A percentile compares a stretch with the other conserved stretches of the same genome.
phyloP scores from a whole-genome alignment of 306 rosid species.

The Spatholobus suberectus region DNA sequence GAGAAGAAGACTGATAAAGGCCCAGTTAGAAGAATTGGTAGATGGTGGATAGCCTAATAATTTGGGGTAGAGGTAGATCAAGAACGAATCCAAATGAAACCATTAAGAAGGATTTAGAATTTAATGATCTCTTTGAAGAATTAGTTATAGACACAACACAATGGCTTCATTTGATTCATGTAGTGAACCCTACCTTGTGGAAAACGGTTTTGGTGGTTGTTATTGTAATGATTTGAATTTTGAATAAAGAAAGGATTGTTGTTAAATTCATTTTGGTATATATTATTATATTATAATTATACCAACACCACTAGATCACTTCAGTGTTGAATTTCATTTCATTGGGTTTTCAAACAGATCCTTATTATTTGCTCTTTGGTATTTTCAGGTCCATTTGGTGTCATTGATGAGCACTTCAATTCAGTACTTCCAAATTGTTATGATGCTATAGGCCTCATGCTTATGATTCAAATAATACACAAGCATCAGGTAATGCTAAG shows the following conservation, averaged over 20 bases:
- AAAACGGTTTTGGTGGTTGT: not conserved
- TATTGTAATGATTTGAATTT: not conserved
- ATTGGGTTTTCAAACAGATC: slow-evolving; percentile 4
- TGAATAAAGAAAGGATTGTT: slow-evolving; percentile 4
- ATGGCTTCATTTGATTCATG: not conserved
- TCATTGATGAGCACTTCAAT: slow-evolving; percentile 85
- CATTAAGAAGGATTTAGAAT: not conserved
- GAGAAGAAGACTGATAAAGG: not conserved
- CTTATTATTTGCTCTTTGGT: slow-evolving; percentile 32
- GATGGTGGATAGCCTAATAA: not conserved
- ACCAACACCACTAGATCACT: slow-evolving; percentile 10
- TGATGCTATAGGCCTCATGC: slow-evolving; percentile 93
- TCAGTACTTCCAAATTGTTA: slow-evolving; percentile 83
- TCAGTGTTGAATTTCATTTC: slow-evolving; percentile 8
- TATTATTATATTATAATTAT: not conserved
- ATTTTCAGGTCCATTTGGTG: slow-evolving; percentile 84
- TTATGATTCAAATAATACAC: slow-evolving; percentile 88
- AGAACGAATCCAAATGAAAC: not conserved
- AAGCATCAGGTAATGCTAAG: slow-evolving; percentile 84
- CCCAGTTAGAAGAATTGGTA: not conserved
- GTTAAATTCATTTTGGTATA: not conserved
- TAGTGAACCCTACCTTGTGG: not conserved
- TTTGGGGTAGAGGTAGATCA: not conserved
- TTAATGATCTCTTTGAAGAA: not conserved
- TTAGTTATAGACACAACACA: not conserved